phyloP scores from a whole-genome alignment of 2,329 filamentous ascomycete species.

The Beauveria pseudobassiana region DNA sequence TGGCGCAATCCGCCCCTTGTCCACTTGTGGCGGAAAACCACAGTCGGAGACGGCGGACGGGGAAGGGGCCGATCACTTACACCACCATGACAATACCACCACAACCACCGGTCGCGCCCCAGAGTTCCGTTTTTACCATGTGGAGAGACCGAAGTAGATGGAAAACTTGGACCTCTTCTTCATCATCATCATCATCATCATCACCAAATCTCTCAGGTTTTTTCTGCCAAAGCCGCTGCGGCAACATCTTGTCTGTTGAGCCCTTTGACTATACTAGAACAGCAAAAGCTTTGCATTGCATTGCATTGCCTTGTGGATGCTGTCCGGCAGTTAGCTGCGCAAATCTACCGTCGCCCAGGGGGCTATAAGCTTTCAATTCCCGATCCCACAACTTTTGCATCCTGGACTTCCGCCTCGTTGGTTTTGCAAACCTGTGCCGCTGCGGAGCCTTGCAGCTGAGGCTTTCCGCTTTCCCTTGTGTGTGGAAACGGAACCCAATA shows the following conservation, averaged over 20 bases:
- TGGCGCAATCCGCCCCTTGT: neutral
- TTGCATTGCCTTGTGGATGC: neutral
- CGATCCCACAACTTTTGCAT: neutral
- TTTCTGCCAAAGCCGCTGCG: neutral
- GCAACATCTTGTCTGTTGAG: neutral
- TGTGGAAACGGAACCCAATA: too few relatives aligned
- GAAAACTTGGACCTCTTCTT: neutral
- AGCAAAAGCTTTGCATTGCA: neutral
- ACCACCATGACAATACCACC: neutral
- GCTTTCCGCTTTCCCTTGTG: too few relatives aligned
- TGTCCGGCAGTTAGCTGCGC: neutral
- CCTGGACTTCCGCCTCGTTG: neutral
- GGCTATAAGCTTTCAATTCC: neutral
- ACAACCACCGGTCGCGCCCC: too few relatives aligned
- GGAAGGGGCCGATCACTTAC: neutral
- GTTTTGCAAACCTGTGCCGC: neutral
- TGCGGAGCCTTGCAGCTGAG: too few relatives aligned
- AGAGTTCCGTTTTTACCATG: too few relatives aligned
- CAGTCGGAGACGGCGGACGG: neutral
- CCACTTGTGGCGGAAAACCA: neutral
- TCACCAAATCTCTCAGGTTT: neutral
- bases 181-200: neutral
- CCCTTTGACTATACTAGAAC: neutral
- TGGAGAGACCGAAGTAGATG: neutral
- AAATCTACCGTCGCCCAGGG: neutral